A percentile compares a stretch with the other conserved stretches of the same genome.
These are phyloP conservation scores for Pichia rugopelliculosa DNA, from an alignment of 805 yeast species.

Conservation along the genomic window DNA sequence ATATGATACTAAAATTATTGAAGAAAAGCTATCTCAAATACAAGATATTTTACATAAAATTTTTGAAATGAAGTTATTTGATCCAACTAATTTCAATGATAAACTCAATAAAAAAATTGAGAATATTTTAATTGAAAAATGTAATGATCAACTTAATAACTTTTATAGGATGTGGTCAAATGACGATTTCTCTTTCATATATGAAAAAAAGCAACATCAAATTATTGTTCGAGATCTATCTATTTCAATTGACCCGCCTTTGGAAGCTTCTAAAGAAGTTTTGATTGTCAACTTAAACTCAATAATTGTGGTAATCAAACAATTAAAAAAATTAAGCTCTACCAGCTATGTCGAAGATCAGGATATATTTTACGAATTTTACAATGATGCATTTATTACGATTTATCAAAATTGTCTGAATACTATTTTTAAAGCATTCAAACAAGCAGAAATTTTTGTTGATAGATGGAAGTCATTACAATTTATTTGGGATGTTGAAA, in stretches of 20 bases:
- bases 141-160: conserved; percentile 10
- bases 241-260: conserved; percentile 34
- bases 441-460: neutral
- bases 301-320: conserved; percentile 15
- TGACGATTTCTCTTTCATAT: conserved; percentile 18
- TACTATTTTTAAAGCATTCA: neutral
- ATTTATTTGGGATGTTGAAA: conserved; percentile 49
- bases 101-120: conserved; percentile 29
- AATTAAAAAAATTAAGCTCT: conserved; percentile 22
- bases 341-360: conserved; percentile 11
- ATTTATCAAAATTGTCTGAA: neutral
- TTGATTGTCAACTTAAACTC: conserved; percentile 25
- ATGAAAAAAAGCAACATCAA: conserved; percentile 21
- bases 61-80: conserved; percentile 31
- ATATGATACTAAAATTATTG: conserved; percentile 19
- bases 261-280: conserved; percentile 30
- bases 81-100: conserved; percentile 27
- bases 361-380: neutral
- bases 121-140: conserved; percentile 25
- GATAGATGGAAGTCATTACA: conserved; percentile 47
- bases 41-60: conserved; percentile 32
- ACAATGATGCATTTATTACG: conserved; percentile 11
- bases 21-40: conserved; percentile 18
- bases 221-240: conserved; percentile 32
- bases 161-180: conserved; percentile 7